Percentiles rank a stretch among this genome's conserved stretches.
Evolutionary conservation across 2,329 filamentous ascomycete species (phyloP).

Genomic region (Aureobasidium vineae): DNA sequence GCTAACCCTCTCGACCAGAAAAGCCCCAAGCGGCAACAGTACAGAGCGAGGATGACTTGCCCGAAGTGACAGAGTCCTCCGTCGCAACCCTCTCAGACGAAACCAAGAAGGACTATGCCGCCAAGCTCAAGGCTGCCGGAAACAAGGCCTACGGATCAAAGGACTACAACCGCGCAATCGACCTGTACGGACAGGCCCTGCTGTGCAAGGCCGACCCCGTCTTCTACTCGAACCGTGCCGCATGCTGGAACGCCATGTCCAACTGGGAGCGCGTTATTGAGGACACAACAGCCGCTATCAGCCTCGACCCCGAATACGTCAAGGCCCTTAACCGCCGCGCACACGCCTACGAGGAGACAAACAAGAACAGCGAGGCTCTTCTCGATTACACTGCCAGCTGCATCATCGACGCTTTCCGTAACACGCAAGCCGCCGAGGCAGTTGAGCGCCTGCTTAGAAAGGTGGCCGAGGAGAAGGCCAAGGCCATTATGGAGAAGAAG

Average conservation of each 20-base stretch:
- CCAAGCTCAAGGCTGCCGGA: conserved; percentile 88
- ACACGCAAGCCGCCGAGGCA: conserved; percentile 80
- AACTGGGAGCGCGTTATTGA: conserved; percentile 97
- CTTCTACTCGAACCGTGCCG: conserved; percentile 98
- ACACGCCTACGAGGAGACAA: conserved; percentile 92
- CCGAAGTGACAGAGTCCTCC: conserved; percentile 49
- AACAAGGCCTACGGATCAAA: conserved; percentile 96
- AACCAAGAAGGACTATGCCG: conserved; percentile 81
- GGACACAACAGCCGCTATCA: conserved; percentile 92
- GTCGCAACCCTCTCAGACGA: conserved; percentile 51
- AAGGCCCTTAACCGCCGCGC: conserved; percentile 96
- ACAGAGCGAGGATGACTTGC: conserved; percentile 47
- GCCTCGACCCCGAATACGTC: conserved; percentile 91
- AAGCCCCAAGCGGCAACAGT: conserved; percentile 38
- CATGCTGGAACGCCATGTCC: conserved; percentile 90
- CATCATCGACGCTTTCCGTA: conserved; percentile 97
- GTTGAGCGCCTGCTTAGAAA: conserved; percentile 95
- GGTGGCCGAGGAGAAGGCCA: conserved; percentile 91
- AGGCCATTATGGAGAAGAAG: conserved; percentile 78
- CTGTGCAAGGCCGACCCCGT: conserved; percentile 96
- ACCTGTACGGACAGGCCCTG: conserved; percentile 93
- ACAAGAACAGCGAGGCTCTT: conserved; percentile 87
- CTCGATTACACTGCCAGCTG: conserved; percentile 98
- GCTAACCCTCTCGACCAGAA: conserved; percentile 27
- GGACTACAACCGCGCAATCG: conserved; percentile 90